A percentile compares a stretch with the other conserved stretches of the same genome.
Conservation (phyloP, 169 alveolate genomes). For the Plasmodium relictum region DNA sequence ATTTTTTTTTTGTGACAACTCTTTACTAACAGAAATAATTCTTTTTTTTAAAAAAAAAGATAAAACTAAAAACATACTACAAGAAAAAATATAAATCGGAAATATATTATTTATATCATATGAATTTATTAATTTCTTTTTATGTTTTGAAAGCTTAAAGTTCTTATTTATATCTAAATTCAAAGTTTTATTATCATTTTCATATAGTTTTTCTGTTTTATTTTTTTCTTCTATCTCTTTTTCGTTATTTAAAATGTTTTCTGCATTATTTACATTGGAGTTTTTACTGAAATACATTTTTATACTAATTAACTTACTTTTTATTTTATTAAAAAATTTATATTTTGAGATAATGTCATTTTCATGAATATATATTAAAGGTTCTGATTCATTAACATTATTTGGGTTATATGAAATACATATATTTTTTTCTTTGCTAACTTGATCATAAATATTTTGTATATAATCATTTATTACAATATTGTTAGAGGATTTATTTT, state of each 20-base stretch:
- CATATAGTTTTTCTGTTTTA: not conserved
- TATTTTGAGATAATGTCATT: conserved; percentile 33
- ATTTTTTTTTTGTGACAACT: conserved; percentile 32
- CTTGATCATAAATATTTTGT: conserved; percentile 71
- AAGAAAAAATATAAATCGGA: conserved; percentile 76
- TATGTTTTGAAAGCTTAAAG: not conserved
- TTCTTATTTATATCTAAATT: conserved; percentile 6
- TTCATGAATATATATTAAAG: conserved; percentile 62
- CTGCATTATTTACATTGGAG: not conserved
- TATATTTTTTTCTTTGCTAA: conserved; percentile 38
- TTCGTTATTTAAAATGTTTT: not conserved
- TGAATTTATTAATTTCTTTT: conserved; percentile 28
- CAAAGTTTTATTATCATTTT: not conserved
- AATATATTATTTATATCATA: conserved; percentile 71
- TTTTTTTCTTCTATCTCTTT: conserved; percentile 4
- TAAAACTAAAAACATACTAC: conserved; percentile 67
- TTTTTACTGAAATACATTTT: not conserved
- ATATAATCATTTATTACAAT: conserved; percentile 47
- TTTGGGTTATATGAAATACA: conserved; percentile 48
- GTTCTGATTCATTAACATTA: conserved; percentile 45
- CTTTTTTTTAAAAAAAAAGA: conserved; percentile 77
- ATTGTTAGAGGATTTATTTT: not conserved
- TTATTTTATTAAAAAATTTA: conserved; percentile 25
- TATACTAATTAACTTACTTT: conserved; percentile 18
- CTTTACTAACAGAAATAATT: conserved; percentile 28